Base-by-base conservation (phyloP, 2,329 filamentous ascomycete genomes). In the Pezicula neosporulosa region DNA sequence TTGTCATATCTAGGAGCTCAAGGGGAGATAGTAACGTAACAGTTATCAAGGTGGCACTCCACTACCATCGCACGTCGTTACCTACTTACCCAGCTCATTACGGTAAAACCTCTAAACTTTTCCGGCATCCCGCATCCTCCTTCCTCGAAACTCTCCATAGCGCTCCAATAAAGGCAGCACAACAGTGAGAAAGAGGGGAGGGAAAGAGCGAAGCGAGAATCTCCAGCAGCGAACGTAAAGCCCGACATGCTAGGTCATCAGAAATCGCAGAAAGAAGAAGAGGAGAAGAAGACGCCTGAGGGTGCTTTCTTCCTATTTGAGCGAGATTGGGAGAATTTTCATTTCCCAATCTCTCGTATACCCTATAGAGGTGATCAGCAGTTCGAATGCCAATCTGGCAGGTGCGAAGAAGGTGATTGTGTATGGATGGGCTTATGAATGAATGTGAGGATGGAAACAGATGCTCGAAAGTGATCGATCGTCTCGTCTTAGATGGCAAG, bases 171-270 rank as follows among this genome's bases (percentile, higher is more conserved):
- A 53, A 70, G 72, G 75, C 72, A 68, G 61, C 65, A 68, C 60
- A 70, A 73, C 70, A 77, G 75, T 77, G 78, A 80, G 77, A 75
- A 78, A 78, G 77, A 67, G 63, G 59, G 58, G 55, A 60, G 62
- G 56, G 30, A 13, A 33, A 33, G 30, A 13, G 30, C 30, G 30
- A 33, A 7, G 30, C 60, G 62, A 60, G 53, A 50, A 56, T 42
- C 45, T 48, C 55, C 50, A 50, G 47, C 47, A 52, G 19, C 41
- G 48, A 49, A 50, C 55, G 37, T 56, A 60, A 58, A 52, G 59
- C 39, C 52, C 53, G 47, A 48, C 54, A 60, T 49, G 50, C 43
- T 48, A 49, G 37, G 28, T 35, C 41, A 38, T 10, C 44, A 7
- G 3, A 13, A 10, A 33, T 33, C 30, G 30, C 30, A 33, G 30